phyloP scores from a whole-genome alignment of 2,329 filamentous ascomycete species.

The Aspergillus candidus region DNA sequence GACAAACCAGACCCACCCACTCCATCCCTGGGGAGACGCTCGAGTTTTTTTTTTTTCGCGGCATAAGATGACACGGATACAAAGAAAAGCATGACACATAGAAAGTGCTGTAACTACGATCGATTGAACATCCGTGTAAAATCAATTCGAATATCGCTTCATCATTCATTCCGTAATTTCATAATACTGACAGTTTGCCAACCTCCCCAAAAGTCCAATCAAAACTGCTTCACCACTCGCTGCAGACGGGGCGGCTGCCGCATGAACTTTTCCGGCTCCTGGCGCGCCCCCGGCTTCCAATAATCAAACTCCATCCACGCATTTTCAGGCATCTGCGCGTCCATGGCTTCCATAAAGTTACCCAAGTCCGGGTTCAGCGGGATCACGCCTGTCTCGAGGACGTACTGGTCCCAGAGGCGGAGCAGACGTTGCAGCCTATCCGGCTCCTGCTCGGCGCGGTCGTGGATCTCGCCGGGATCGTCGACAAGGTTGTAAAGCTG shows the following conservation, averaged over 20 bases:
- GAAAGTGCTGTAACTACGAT: too few relatives aligned
- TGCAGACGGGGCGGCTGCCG: conserved; percentile 30
- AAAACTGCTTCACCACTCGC: conserved; percentile 32
- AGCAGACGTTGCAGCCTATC: conserved; percentile 46
- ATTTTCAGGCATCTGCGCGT: conserved; percentile 61
- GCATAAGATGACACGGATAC: too few relatives aligned
- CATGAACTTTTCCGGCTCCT: conserved; percentile 44
- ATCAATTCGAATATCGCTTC: too few relatives aligned
- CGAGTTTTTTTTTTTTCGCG: too few relatives aligned
- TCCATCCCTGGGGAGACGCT: too few relatives aligned
- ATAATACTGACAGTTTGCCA: too few relatives aligned
- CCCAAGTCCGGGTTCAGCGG: conserved; percentile 55
- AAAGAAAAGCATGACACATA: too few relatives aligned
- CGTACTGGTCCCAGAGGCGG: conserved; percentile 53
- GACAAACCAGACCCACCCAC: too few relatives aligned
- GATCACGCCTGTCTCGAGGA: conserved; percentile 55
- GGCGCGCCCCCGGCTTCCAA: conserved; percentile 51
- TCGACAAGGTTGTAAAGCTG: conserved; percentile 50
- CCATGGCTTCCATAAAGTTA: conserved; percentile 53
- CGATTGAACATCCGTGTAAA: too few relatives aligned
- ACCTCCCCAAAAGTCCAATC: neutral
- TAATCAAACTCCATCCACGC: conserved; percentile 63
- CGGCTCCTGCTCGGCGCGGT: conserved; percentile 37
- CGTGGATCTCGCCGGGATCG: conserved; percentile 49
- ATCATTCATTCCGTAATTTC: too few relatives aligned